Evolutionary conservation across 2,329 filamentous ascomycete genomes (phyloP).

Genomic region (Escovopsis sp.): DNA sequence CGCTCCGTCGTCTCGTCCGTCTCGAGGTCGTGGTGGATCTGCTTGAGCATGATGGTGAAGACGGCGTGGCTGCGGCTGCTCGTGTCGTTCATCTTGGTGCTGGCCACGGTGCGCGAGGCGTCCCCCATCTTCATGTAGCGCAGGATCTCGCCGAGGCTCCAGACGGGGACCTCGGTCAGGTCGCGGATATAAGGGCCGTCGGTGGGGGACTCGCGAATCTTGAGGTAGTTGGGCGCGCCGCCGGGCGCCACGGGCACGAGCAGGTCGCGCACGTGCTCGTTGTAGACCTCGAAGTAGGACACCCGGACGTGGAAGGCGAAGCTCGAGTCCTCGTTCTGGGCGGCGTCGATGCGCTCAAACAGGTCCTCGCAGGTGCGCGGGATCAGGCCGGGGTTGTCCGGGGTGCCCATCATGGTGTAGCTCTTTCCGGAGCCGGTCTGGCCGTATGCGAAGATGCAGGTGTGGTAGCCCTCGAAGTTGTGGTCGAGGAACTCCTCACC

Average conservation of each 20-base stretch:
- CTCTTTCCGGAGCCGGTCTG: slow-evolving; percentile 97
- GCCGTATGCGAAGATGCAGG: slow-evolving; percentile 96
- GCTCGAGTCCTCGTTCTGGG: slow-evolving; percentile 65
- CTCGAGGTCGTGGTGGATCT: slow-evolving; percentile 93
- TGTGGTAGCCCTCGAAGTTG: slow-evolving; percentile 98
- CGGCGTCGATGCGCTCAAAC: slow-evolving; percentile 78
- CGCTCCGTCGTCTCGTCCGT: slow-evolving; percentile 97
- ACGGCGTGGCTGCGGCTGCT: slow-evolving; percentile 93
- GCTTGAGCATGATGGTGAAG: slow-evolving; percentile 95
- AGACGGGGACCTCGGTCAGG: slow-evolving; percentile 82
- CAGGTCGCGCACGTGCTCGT: slow-evolving; percentile 93
- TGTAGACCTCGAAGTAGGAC: slow-evolving; percentile 98
- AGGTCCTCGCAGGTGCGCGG: slow-evolving; percentile 91
- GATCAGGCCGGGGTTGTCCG: slow-evolving; percentile 78
- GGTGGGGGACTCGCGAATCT: slow-evolving; percentile 87
- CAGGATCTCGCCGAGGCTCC: slow-evolving; percentile 74
- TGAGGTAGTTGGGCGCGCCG: slow-evolving; percentile 78
- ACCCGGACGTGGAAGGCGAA: slow-evolving; percentile 95
- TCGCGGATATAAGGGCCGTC: slow-evolving; percentile 97
- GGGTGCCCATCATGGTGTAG: slow-evolving; percentile 93
- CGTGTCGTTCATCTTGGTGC: slow-evolving; percentile 99
- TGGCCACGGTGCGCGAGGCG: slow-evolving; percentile 71
- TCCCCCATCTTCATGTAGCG: slow-evolving; percentile 86
- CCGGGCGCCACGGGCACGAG: slow-evolving; percentile 58
- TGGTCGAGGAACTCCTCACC: slow-evolving; percentile 97